These are phyloP conservation scores for Ophiocordyceps polyrhachis-furcata DNA, from an alignment of 2,329 filamentous ascomycete species.

Conservation along the genomic window DNA sequence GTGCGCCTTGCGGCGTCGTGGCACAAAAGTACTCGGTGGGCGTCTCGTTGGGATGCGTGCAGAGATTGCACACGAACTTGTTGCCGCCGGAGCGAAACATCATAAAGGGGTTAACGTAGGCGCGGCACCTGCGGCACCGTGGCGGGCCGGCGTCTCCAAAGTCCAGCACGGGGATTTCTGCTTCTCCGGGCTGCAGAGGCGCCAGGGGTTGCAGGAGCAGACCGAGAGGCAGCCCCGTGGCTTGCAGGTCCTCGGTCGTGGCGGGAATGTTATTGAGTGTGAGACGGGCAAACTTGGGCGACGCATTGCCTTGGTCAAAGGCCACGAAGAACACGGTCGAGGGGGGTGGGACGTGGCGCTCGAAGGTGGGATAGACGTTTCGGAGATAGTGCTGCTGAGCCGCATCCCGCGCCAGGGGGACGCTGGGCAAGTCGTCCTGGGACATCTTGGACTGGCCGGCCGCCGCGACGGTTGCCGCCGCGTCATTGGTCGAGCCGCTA, in stretches of 20 bases:
- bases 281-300: conserved; percentile 80
- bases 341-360: conserved; percentile 79
- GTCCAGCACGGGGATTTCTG: conserved; percentile 77
- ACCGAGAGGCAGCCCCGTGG: conserved; percentile 71
- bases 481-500: conserved; percentile 10
- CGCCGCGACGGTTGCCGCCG: conserved; percentile 14
- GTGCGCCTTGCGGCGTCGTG: conserved; percentile 67
- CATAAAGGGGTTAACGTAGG: conserved; percentile 99
- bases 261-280: conserved; percentile 88
- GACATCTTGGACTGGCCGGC: conserved; percentile 42
- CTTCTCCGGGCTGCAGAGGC: conserved; percentile 63
- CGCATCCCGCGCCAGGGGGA: conserved; percentile 68
- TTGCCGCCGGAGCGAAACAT: conserved; percentile 85
- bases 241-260: conserved; percentile 57
- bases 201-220: conserved; percentile 80
- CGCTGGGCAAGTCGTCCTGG: conserved; percentile 80
- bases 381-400: conserved; percentile 69
- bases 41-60: conserved; percentile 92
- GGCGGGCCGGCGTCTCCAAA: conserved; percentile 86
- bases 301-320: conserved; percentile 92
- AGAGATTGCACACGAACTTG: conserved; percentile 96
- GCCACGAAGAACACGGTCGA: conserved; percentile 77
- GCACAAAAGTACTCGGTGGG: conserved; percentile 84
- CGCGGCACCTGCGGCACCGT: conserved; percentile 76
- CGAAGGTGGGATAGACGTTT: conserved; percentile 88